Evolutionary conservation across 2,329 filamentous ascomycete species (phyloP), one percentile per base, ranked within the genome.

Genomic region (Chaetothyriales sp.): DNA sequence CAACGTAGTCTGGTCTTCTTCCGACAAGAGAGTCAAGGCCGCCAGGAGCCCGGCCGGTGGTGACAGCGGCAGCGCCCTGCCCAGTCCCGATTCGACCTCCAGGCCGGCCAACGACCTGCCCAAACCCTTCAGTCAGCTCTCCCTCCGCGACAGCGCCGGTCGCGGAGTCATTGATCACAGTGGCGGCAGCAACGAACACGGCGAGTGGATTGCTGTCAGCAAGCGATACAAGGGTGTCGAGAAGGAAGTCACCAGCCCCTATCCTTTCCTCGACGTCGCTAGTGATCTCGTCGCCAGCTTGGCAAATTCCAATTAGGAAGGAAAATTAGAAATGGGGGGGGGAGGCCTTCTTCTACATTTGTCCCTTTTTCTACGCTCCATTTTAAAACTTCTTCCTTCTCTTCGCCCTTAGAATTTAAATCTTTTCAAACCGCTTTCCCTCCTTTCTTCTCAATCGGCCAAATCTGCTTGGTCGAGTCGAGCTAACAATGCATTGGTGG

Each of bases 181-280:
- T 43, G 18, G 46, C 52, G n/a, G 55, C 28, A 62, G 69, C 69
- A 61, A 58, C 64, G 46, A 61, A 69, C 49, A 70, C 70, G 66
- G 47, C 72, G 78, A 62, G 61, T 78, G 60, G 74, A 67, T 61
- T 63, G 72, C 66, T n/a, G 67, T 73, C 54, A 71, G 70, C 65
- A 72, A 72, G 57, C 68, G 71, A 28, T 66, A 70, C 55, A 68
- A 65, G 56, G 73, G 89, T 48, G 88, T 92, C 62, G 89, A 95
- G 70, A 97, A 97, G 76, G 86, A 94, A 63, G 88, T 95, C 57
- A 90, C 88, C 45, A 94, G 86, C 65, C 89, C 92, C 25, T 97
- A 95, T 68, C 90, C 92, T 3, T 97, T 95, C 71, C 75, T 97
- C 63, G 90, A 97, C 70, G 85, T 95, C 68, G 89, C 90, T 28